Conservation (phyloP, 139 green algal genomes). For the Micractinium sp. region DNA sequence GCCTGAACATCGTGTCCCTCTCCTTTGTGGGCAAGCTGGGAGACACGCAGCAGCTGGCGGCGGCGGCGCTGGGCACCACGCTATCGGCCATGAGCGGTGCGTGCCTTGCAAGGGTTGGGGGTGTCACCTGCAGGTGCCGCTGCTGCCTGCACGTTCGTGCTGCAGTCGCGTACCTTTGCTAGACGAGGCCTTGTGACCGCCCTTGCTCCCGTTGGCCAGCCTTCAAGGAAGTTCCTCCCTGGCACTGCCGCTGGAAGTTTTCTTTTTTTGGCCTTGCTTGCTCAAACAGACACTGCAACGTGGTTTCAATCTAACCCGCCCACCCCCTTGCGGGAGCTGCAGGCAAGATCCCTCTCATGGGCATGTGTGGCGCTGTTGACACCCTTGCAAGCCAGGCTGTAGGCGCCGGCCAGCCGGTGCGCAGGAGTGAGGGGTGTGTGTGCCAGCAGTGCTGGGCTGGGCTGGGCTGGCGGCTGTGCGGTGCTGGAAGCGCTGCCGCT, state of each 20-base stretch:
- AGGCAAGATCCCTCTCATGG: constrained; percentile 26
- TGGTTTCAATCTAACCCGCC: too few species aligned
- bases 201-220: too few species aligned
- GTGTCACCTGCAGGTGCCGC: not conserved
- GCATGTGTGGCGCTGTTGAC: not conserved
- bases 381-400: constrained; percentile 26
- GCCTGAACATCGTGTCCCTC: constrained; percentile 24
- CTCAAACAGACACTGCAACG: too few species aligned
- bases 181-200: too few species aligned
- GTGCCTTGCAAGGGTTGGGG: not conserved
- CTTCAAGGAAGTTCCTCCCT: too few species aligned
- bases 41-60: constrained; percentile 31
- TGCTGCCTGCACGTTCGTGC: not conserved
- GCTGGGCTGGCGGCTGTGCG: too few species aligned
- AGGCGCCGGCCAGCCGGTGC: constrained; percentile 8
- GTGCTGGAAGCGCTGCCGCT: too few species aligned
- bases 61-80: constrained; percentile 30
- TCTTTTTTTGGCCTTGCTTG: too few species aligned
- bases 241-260: too few species aligned
- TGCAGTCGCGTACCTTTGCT: not conserved
- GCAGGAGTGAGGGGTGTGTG: too few species aligned
- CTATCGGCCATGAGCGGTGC: constrained; percentile 25
- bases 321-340: not conserved
- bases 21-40: constrained; percentile 30
- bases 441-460: too few species aligned